phyloP scores from a whole-genome alignment of 306 rosid species.

The Pterocarpus santalinus region DNA sequence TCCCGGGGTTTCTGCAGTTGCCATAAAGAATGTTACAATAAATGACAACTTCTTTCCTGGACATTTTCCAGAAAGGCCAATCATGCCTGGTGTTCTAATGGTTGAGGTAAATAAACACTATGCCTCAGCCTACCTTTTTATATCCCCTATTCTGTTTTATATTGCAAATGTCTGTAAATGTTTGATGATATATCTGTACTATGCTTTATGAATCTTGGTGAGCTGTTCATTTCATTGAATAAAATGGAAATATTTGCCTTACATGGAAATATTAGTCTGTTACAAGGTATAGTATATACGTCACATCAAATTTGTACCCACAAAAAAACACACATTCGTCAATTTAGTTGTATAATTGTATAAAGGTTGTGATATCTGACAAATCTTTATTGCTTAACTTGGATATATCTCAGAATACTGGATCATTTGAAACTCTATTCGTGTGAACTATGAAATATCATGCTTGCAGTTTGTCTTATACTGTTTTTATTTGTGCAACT shows the following conservation, averaged over 20 bases:
- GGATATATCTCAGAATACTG: neutral
- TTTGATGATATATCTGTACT: neutral
- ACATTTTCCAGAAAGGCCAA: conserved; percentile 95
- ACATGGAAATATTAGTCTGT: neutral
- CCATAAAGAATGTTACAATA: conserved; percentile 74
- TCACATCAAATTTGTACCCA: too few species aligned
- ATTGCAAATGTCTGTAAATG: neutral
- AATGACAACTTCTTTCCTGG: conserved; percentile 97
- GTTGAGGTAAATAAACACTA: conserved; percentile 70
- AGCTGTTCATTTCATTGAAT: conserved; percentile 10
- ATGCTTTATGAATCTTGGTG: neutral
- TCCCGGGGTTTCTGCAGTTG: conserved; percentile 70
- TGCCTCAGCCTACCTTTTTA: too few species aligned
- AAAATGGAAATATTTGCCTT: neutral
- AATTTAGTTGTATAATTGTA: neutral
- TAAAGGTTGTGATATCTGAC: neutral
- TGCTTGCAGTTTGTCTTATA: neutral
- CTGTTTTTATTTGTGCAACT: neutral
- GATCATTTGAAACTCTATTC: conserved; percentile 1
- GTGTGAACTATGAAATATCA: neutral
- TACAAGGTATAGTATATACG: too few species aligned
- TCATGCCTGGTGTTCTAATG: conserved; percentile 98
- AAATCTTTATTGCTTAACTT: neutral
- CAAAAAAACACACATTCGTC: neutral
- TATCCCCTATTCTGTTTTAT: neutral